These are phyloP conservation scores for Diversispora epigaea DNA, from an alignment of 192 early-diverging fungal genomes.

Conservation along the genomic window DNA sequence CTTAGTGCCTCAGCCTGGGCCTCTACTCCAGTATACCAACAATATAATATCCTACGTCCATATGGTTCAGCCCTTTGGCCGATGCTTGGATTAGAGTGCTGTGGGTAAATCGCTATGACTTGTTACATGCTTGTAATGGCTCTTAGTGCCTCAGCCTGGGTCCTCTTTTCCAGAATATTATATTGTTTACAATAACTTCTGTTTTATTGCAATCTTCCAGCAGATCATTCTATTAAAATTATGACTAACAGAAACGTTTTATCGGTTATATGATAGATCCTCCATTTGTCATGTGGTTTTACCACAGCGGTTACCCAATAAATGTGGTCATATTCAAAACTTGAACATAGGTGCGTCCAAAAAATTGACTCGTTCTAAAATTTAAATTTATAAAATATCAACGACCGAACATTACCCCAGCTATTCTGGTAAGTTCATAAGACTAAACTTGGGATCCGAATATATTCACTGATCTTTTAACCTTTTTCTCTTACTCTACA, in stretches of 20 bases:
- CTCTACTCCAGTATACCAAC: constrained; percentile 18
- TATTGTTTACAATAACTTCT: constrained; percentile 27
- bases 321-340: too few relatives aligned
- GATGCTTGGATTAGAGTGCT: constrained; percentile 29
- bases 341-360: too few relatives aligned
- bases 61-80: constrained; percentile 34
- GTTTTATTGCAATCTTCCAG: constrained; percentile 22
- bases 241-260: constrained; percentile 32
- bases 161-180: constrained; percentile 27
- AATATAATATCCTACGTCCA: constrained; percentile 23
- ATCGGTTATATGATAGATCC: too few relatives aligned
- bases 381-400: neutral
- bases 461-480: neutral
- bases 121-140: constrained; percentile 21
- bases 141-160: constrained; percentile 24
- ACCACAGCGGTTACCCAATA: too few relatives aligned
- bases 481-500: neutral
- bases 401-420: constrained; percentile 8
- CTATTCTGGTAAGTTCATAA: neutral
- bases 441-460: constrained; percentile 16
- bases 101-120: constrained; percentile 31
- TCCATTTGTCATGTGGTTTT: too few relatives aligned
- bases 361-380: too few relatives aligned
- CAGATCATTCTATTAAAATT: constrained; percentile 27
- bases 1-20: constrained; percentile 27